A percentile compares a stretch with the other conserved stretches of the same genome.
These are phyloP conservation scores for Cordyceps fumosorosea DNA, from an alignment of 2,329 filamentous ascomycete genomes.

Conservation along the genomic window DNA sequence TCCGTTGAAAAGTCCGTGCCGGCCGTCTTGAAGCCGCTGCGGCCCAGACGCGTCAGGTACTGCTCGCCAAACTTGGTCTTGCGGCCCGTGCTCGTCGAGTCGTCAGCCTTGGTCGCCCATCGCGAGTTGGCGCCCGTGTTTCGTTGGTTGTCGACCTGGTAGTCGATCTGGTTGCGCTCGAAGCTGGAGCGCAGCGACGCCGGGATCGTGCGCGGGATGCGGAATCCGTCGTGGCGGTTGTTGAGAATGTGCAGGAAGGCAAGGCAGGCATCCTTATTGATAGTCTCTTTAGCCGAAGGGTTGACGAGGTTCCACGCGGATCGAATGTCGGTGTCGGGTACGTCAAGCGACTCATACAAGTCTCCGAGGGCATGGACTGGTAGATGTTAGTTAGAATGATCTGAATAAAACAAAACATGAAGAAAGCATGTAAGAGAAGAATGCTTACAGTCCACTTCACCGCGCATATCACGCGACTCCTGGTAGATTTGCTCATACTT, in stretches of 20 bases:
- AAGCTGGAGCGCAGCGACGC: conserved; percentile 87
- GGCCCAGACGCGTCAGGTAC: conserved; percentile 85
- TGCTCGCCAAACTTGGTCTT: conserved; percentile 98
- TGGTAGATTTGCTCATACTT: conserved; percentile 98
- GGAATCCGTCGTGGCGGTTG: conserved; percentile 88
- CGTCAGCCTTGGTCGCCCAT: conserved; percentile 74
- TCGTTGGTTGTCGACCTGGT: conserved; percentile 74
- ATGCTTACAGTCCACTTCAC: conserved; percentile 68
- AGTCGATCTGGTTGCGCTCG: conserved; percentile 94
- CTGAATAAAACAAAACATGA: not conserved
- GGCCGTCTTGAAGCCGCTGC: conserved; percentile 69
- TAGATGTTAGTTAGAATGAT: conserved; percentile 1
- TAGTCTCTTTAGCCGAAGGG: conserved; percentile 71
- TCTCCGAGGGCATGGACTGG: conserved; percentile 70
- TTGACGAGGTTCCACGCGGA: conserved; percentile 98
- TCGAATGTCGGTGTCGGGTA: conserved; percentile 71
- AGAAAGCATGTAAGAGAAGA: not conserved
- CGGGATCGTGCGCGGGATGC: conserved; percentile 86
- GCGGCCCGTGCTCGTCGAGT: conserved; percentile 74
- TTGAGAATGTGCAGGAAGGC: conserved; percentile 97
- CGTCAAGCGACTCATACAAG: conserved; percentile 75
- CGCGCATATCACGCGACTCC: conserved; percentile 80
- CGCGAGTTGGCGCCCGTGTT: conserved; percentile 54
- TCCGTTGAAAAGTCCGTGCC: conserved; percentile 87
- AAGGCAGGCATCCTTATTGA: conserved; percentile 91